Conservation (phyloP, 2,329 filamentous ascomycete species). For the Bipolaris oryzae region DNA sequence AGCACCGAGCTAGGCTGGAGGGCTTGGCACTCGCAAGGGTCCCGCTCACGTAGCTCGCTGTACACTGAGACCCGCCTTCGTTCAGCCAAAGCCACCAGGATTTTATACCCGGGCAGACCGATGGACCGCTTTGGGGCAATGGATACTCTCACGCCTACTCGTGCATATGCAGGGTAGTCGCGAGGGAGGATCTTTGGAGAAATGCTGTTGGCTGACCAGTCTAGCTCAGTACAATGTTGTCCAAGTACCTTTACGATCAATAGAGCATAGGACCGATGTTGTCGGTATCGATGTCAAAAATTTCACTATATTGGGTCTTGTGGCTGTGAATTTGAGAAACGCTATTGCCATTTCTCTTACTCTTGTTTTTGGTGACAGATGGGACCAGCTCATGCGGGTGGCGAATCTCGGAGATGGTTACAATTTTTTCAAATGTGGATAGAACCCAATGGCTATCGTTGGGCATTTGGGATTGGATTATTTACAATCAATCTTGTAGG, state of each 20-base stretch:
- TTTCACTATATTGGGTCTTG: background rate
- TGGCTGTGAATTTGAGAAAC: background rate
- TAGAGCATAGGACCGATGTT: background rate
- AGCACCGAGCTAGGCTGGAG: constrained; percentile 28
- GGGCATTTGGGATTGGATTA: too few relatives aligned
- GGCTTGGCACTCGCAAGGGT: constrained; percentile 27
- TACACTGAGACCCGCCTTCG: constrained; percentile 13
- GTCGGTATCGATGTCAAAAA: background rate
- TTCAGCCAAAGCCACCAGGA: background rate
- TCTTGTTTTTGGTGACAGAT: background rate
- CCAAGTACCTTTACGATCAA: background rate
- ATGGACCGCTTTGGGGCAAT: background rate
- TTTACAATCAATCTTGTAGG: too few relatives aligned
- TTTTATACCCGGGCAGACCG: background rate
- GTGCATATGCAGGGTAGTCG: background rate
- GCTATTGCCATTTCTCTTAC: background rate
- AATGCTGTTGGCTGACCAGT: background rate
- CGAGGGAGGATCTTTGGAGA: background rate
- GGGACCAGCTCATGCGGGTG: background rate
- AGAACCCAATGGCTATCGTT: too few relatives aligned
- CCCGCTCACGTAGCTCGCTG: constrained; percentile 15
- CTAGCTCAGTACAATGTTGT: background rate
- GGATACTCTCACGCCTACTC: background rate
- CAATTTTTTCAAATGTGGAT: too few relatives aligned
- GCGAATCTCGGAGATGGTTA: background rate